phyloP scores from a whole-genome alignment of 352 stramenopile species.

The Globisporangium takayamanum region DNA sequence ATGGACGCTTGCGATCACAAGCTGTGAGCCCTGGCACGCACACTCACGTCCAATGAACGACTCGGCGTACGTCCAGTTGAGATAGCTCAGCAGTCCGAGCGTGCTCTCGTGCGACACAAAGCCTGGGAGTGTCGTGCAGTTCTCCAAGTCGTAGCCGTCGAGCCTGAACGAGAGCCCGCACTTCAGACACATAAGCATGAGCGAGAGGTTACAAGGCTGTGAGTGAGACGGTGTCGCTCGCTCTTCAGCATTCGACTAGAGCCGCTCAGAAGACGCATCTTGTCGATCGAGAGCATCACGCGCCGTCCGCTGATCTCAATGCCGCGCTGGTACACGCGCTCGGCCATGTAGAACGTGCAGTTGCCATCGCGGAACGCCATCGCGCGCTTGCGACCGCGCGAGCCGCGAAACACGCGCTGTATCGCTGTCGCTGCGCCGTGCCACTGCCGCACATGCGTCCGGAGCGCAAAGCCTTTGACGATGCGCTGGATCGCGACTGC shows the following conservation, averaged over 20 bases:
- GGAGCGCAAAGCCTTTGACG: constrained; percentile 39
- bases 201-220: background rate
- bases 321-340: constrained; percentile 57
- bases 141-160: constrained; percentile 45
- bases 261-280: constrained; percentile 20
- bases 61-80: constrained; percentile 54
- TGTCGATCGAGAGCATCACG: constrained; percentile 57
- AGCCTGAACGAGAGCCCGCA: constrained; percentile 63
- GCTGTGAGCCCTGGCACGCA: constrained; percentile 22
- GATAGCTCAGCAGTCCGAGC: constrained; percentile 38
- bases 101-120: constrained; percentile 49
- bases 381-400: constrained; percentile 41
- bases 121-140: constrained; percentile 40
- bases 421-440: constrained; percentile 26
- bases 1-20: constrained; percentile 27
- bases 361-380: constrained; percentile 58
- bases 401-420: constrained; percentile 50
- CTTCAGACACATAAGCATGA: constrained; percentile 14
- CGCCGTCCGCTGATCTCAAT: constrained; percentile 33
- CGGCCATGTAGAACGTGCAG: constrained; percentile 62
- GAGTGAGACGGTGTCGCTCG: background rate
- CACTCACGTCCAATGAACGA: constrained; percentile 35
- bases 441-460: constrained; percentile 27
- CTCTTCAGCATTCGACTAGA: too few species aligned
- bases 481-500: constrained; percentile 49